Percentiles rank a stretch among this genome's conserved stretches.
Conservation (phyloP, 768 basidiomycete species). For the Auriscalpium microsporum region DNA sequence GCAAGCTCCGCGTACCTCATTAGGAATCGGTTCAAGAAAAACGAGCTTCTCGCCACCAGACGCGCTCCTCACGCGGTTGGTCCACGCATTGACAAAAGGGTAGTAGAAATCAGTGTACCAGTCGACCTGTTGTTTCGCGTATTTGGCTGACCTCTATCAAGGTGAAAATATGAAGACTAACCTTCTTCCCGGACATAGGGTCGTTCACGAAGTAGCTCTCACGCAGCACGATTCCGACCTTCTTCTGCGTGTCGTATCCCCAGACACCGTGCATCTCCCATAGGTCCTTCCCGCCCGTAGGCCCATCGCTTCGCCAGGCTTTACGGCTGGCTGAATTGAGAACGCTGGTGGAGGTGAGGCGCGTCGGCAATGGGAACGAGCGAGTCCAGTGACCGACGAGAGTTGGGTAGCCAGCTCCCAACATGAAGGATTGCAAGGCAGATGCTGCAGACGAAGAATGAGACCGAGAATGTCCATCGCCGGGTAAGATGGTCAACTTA, state of each 20-base stretch:
- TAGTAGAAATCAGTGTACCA: constrained; percentile 86
- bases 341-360: constrained; percentile 43
- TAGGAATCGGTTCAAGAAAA: constrained; percentile 85
- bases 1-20: constrained; percentile 53
- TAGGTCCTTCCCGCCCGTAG: constrained; percentile 62
- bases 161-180: constrained; percentile 17
- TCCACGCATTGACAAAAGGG: constrained; percentile 68
- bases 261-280: constrained; percentile 95
- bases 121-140: constrained; percentile 44
- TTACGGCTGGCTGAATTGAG: constrained; percentile 53
- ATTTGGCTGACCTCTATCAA: neutral
- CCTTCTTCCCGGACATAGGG: constrained; percentile 56
- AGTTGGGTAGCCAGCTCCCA: constrained; percentile 86
- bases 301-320: constrained; percentile 69
- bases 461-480: neutral
- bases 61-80: constrained; percentile 42
- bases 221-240: constrained; percentile 65
- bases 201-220: constrained; percentile 79
- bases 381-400: constrained; percentile 71
- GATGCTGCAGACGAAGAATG: constrained; percentile 43
- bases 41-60: constrained; percentile 48
- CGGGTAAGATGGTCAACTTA: constrained; percentile 29
- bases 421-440: constrained; percentile 80
- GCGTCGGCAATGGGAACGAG: constrained; percentile 85
- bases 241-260: constrained; percentile 68